These are phyloP conservation scores for Sanguinoderma infundibulare DNA, from an alignment of 1,284 basidiomycete species.

Conservation along the genomic window DNA sequence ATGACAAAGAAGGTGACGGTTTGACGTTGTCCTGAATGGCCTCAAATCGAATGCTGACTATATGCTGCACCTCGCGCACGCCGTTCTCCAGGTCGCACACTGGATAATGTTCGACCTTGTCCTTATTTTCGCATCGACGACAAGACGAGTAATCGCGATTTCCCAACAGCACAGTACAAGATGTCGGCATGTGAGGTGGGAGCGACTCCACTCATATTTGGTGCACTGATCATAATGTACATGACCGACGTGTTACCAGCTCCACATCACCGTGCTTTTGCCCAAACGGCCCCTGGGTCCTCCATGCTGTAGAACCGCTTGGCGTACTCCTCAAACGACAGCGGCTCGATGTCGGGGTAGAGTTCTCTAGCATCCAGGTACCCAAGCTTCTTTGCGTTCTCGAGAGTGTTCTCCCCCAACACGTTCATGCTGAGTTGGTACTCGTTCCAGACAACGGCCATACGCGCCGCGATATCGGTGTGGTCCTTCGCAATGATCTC, in stretches of 20 bases:
- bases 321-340: conserved; percentile 24
- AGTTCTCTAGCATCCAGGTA: conserved; percentile 30
- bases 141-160: too few relatives aligned
- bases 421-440: conserved; percentile 28
- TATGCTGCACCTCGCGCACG: conserved; percentile 8
- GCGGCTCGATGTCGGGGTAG: conserved; percentile 28
- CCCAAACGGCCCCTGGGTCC: conserved; percentile 7
- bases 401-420: conserved; percentile 24
- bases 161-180: too few relatives aligned
- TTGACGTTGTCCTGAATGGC: background rate
- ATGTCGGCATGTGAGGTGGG: too few relatives aligned
- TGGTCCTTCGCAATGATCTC: background rate
- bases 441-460: conserved; percentile 4
- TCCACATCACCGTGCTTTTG: background rate
- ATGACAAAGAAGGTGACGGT: background rate
- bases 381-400: conserved; percentile 28
- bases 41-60: background rate
- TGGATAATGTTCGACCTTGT: too few relatives aligned
- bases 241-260: background rate
- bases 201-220: too few relatives aligned
- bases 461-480: background rate
- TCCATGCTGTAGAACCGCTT: conserved; percentile 22
- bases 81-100: conserved; percentile 5
- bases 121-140: too few relatives aligned
- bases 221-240: too few relatives aligned